These are phyloP conservation scores for Trichosanthes truncata DNA, from an alignment of 306 rosid genomes.

Conservation along the genomic window DNA sequence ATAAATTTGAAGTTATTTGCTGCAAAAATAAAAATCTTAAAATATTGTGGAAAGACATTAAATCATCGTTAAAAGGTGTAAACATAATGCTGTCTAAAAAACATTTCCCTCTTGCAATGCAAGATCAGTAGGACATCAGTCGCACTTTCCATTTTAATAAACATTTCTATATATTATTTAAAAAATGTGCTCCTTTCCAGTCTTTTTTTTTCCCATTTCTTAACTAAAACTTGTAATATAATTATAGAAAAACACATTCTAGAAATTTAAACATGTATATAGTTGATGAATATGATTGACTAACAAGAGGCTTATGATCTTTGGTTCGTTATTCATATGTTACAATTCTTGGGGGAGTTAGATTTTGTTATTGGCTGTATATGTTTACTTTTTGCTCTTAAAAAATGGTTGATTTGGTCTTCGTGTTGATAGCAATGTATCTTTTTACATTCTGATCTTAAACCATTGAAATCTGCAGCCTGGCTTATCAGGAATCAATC, in stretches of 20 bases:
- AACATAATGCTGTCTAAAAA: neutral
- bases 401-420: neutral
- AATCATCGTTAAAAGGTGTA: neutral
- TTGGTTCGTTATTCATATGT: neutral
- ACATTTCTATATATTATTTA: neutral
- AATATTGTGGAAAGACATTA: neutral
- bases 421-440: neutral
- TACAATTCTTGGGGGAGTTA: neutral
- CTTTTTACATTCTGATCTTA: neutral
- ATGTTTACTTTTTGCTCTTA: neutral
- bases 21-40: neutral
- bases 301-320: neutral
- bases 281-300: neutral
- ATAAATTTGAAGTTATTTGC: neutral
- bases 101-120: neutral
- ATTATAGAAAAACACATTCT: neutral
- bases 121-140: neutral
- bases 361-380: neutral
- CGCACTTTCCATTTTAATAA: neutral
- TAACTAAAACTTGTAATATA: neutral
- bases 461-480: conserved; percentile 46
- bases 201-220: neutral
- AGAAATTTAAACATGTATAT: neutral
- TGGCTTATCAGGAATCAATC: conserved; percentile 89
- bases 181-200: neutral